phyloP scores from a whole-genome alignment of 2,329 filamentous ascomycete genomes.

The Pseudopyricularia javanii region DNA sequence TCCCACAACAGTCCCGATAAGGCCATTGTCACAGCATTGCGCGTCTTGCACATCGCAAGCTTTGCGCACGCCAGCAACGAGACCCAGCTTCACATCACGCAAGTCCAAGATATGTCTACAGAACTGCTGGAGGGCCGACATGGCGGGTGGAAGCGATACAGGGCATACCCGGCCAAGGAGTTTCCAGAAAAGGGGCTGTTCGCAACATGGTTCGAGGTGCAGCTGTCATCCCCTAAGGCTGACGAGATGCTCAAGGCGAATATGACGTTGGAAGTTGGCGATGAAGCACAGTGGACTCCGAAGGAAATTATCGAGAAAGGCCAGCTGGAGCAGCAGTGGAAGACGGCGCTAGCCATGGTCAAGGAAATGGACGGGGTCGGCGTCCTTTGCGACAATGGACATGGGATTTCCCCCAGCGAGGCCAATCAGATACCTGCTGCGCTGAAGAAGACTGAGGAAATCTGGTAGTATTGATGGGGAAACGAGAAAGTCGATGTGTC shows the following conservation, averaged over 20 bases:
- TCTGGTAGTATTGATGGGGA: too few species aligned
- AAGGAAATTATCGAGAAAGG: conserved; percentile 6
- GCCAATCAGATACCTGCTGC: neutral
- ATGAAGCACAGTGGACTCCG: conserved; percentile 12
- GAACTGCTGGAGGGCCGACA: neutral
- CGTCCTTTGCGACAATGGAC: conserved; percentile 10
- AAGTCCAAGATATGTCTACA: conserved; percentile 4
- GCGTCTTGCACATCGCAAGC: conserved; percentile 3
- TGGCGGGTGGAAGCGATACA: conserved; percentile 2
- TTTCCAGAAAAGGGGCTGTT: conserved; percentile 8
- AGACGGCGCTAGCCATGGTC: conserved; percentile 14
- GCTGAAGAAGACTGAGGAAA: too few species aligned
- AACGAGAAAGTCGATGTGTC: too few species aligned
- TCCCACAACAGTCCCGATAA: neutral
- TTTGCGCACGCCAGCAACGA: conserved; percentile 1
- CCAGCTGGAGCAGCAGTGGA: conserved; percentile 10
- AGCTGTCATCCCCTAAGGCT: conserved; percentile 12
- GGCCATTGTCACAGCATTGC: neutral
- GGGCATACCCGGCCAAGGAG: conserved; percentile 4
- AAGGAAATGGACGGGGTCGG: conserved; percentile 18
- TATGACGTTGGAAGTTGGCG: conserved; percentile 10
- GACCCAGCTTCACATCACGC: conserved; percentile 11
- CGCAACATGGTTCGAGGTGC: conserved; percentile 17
- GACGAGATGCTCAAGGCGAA: conserved; percentile 14
- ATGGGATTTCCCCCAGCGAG: neutral